phyloP scores from a whole-genome alignment of 176 grass and related monocot genomes.

The Carex kokanica region DNA sequence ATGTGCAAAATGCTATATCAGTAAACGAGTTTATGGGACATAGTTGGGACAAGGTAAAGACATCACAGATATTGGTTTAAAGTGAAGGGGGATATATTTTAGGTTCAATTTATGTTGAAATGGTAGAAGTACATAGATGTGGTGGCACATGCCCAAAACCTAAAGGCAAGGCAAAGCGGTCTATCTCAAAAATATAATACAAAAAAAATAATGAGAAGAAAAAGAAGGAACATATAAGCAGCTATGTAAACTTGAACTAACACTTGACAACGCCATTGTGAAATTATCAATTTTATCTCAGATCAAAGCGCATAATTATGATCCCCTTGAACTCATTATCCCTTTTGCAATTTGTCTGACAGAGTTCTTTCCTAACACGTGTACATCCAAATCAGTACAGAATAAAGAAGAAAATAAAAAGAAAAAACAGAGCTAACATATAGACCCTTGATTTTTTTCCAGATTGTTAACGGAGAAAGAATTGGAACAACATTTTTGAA shows the following conservation, averaged over 20 bases:
- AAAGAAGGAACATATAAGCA: too few relatives aligned
- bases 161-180: too few relatives aligned
- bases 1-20: too few relatives aligned
- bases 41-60: too few relatives aligned
- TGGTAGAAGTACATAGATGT: too few relatives aligned
- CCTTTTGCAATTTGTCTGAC: background rate
- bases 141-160: too few relatives aligned
- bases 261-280: background rate
- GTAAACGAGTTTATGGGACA: too few relatives aligned
- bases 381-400: background rate
- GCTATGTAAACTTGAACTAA: background rate
- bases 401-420: too few relatives aligned
- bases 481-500: slow-evolving; percentile 54
- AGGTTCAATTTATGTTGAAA: too few relatives aligned
- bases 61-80: too few relatives aligned
- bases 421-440: background rate
- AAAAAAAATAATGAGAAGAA: background rate
- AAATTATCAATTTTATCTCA: background rate
- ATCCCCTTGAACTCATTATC: background rate
- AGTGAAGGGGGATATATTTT: too few relatives aligned
- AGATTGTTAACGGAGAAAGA: slow-evolving; percentile 33
- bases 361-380: background rate
- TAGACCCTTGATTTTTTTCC: background rate
- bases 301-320: background rate
- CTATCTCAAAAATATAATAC: too few relatives aligned